Conservation (phyloP, 768 basidiomycete genomes). For the Rhodotorula diobovata region DNA sequence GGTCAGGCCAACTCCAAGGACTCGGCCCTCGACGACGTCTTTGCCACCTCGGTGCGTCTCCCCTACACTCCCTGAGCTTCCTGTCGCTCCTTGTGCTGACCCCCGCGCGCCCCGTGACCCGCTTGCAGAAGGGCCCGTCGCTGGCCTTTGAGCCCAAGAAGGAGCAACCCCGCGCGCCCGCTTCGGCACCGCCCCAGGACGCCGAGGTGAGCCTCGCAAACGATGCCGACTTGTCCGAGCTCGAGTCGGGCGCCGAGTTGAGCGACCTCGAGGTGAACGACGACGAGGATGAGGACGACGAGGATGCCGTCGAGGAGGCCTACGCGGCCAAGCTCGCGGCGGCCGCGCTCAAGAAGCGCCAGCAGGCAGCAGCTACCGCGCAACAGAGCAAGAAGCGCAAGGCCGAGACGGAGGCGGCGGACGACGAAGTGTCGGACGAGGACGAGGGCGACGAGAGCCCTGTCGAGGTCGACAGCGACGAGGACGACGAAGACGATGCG, state of each 20-base stretch:
- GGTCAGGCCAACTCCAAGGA: constrained; percentile 15
- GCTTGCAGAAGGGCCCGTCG: constrained; percentile 23
- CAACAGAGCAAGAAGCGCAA: constrained; percentile 32
- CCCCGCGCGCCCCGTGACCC: background rate
- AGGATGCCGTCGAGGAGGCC: constrained; percentile 38
- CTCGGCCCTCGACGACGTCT: constrained; percentile 35
- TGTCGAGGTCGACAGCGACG: constrained; percentile 42
- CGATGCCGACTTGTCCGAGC: constrained; percentile 26
- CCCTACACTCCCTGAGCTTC: background rate
- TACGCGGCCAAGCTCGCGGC: constrained; percentile 31
- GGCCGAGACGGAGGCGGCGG: constrained; percentile 41
- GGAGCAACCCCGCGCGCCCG: background rate
- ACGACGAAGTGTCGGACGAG: constrained; percentile 44
- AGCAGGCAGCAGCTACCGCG: constrained; percentile 16
- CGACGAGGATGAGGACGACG: constrained; percentile 6
- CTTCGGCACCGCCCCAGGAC: background rate
- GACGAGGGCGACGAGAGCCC: constrained; percentile 45
- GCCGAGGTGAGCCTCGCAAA: constrained; percentile 13
- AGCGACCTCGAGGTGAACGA: constrained; percentile 8
- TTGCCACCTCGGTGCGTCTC: constrained; percentile 24
- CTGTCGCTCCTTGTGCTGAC: background rate
- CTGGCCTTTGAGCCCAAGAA: constrained; percentile 26
- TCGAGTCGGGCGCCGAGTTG: constrained; percentile 29
- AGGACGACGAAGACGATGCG: constrained; percentile 44
- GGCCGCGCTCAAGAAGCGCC: constrained; percentile 29